A percentile compares a stretch with the other conserved stretches of the same genome.
phyloP scores from a whole-genome alignment of 2,329 filamentous ascomycete genomes.

The Dactylellina parvicollis region DNA sequence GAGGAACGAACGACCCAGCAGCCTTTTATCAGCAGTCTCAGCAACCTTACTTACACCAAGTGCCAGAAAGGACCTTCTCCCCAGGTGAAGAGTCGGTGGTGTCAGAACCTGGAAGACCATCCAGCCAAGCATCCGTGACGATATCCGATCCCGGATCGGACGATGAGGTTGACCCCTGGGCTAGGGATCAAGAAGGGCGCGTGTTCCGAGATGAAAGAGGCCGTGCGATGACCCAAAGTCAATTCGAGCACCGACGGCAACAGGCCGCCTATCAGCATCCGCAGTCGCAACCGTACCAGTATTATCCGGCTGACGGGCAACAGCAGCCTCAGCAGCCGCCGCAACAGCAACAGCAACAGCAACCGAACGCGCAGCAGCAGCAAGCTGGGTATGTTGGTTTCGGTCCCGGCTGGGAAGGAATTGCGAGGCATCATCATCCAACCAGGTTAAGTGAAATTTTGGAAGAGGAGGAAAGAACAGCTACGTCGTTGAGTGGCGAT shows the following conservation, averaged over 20 bases:
- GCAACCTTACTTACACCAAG: slow-evolving; percentile 60
- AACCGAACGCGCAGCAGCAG: slow-evolving; percentile 61
- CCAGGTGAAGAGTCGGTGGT: slow-evolving; percentile 59
- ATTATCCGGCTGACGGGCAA: slow-evolving; percentile 62
- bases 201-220: slow-evolving; percentile 60
- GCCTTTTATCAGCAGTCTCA: slow-evolving; percentile 58
- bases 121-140: slow-evolving; percentile 53
- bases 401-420: slow-evolving; percentile 76
- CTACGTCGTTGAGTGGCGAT: slow-evolving; percentile 73
- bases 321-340: slow-evolving; percentile 65
- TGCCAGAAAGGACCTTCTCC: slow-evolving; percentile 60
- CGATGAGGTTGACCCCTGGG: slow-evolving; percentile 57
- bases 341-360: slow-evolving; percentile 67
- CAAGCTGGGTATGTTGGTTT: slow-evolving; percentile 73
- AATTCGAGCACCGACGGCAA: slow-evolving; percentile 59
- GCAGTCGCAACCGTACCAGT: slow-evolving; percentile 63
- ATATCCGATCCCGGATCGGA: slow-evolving; percentile 55
- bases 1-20: slow-evolving; percentile 58
- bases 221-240: slow-evolving; percentile 56
- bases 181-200: slow-evolving; percentile 60
- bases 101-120: slow-evolving; percentile 57
- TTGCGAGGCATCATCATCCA: slow-evolving; percentile 81
- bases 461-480: slow-evolving; percentile 79
- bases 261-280: slow-evolving; percentile 60
- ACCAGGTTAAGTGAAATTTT: slow-evolving; percentile 88